A percentile compares a stretch with the other conserved stretches of the same genome.
Conservation (phyloP, 768 basidiomycete genomes). For the Rhizopogon vulgaris region DNA sequence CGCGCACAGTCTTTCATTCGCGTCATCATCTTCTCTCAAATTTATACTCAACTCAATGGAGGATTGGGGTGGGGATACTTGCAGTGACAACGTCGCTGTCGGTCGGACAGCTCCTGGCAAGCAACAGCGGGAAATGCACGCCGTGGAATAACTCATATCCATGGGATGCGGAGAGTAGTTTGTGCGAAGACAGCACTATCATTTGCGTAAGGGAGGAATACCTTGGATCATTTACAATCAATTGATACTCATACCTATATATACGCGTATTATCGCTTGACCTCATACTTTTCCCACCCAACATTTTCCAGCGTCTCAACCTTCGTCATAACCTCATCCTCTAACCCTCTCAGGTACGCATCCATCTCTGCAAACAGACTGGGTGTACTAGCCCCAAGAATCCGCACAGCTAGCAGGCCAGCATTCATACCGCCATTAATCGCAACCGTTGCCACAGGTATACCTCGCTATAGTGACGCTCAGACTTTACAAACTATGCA, state of each 20-base stretch:
- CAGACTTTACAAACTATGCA: not conserved
- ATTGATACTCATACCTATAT: not conserved
- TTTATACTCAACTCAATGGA: no score
- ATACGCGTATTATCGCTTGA: conserved; percentile 24
- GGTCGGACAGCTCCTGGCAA: no score
- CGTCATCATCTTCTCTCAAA: no score
- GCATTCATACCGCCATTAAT: conserved; percentile 96
- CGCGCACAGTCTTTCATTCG: no score
- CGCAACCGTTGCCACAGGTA: conserved; percentile 95
- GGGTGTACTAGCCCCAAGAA: conserved; percentile 75
- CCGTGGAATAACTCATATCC: no score
- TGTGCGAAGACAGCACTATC: no score
- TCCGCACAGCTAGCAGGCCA: conserved; percentile 84
- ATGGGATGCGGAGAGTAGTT: no score
- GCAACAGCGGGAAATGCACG: no score
- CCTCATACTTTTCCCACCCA: conserved; percentile 84
- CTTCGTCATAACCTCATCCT: conserved; percentile 75
- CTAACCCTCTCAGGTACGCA: conserved; percentile 59
- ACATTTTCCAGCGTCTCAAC: conserved; percentile 67
- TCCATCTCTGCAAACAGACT: conserved; percentile 62
- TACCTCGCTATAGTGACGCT: conserved; percentile 63
- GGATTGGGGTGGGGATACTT: no score
- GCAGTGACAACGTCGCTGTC: no score
- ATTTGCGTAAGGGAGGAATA: no score
- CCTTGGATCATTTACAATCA: no score